These are phyloP conservation scores for Apostasia shenzhenica DNA, from an alignment of 106 monocot species.

Conservation along the genomic window DNA sequence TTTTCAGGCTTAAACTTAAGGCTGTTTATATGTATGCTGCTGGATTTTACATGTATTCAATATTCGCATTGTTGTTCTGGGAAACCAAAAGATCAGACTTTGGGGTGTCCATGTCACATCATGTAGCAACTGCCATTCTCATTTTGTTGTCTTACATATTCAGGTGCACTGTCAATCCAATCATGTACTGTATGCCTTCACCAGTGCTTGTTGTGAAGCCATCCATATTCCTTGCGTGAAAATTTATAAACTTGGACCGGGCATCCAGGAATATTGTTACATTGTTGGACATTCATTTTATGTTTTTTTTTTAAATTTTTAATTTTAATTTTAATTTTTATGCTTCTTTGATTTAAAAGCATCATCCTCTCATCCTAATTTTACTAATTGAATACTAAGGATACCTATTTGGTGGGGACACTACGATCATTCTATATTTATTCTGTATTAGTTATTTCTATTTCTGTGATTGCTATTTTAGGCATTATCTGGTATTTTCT, in stretches of 20 bases:
- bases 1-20: constrained; percentile 62
- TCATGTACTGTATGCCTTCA: not conserved
- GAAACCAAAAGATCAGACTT: constrained; percentile 89
- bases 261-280: too few relatives aligned
- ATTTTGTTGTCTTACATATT: constrained; percentile 70
- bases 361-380: too few relatives aligned
- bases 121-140: constrained; percentile 63
- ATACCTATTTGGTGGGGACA: too few relatives aligned
- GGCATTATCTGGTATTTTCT: too few relatives aligned
- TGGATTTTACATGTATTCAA: constrained; percentile 91
- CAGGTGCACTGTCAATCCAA: constrained; percentile 31
- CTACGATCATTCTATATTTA: too few relatives aligned
- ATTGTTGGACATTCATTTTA: too few relatives aligned
- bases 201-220: not conserved
- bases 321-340: too few relatives aligned
- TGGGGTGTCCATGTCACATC: constrained; percentile 93
- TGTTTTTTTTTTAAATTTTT: too few relatives aligned
- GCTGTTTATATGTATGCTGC: constrained; percentile 73
- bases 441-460: too few relatives aligned
- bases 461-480: too few relatives aligned
- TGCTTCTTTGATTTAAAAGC: too few relatives aligned
- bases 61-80: constrained; percentile 89
- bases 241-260: not conserved
- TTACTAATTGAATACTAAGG: too few relatives aligned
- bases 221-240: not conserved